These are phyloP conservation scores for Flammula alnicola DNA, from an alignment of 1,284 basidiomycete genomes.

Conservation along the genomic window DNA sequence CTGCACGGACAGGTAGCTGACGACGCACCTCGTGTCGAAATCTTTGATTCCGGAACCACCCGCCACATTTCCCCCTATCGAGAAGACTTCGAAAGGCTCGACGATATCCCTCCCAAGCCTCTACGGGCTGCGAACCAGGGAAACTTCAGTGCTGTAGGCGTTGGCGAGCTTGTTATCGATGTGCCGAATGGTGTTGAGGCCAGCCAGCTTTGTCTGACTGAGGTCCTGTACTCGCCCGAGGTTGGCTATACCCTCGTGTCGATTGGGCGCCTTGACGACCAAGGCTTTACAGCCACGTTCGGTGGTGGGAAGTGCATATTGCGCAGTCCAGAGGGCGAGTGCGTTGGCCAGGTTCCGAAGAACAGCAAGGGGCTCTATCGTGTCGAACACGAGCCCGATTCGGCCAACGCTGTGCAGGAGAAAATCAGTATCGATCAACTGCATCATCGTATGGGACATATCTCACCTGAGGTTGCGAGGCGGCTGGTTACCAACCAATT, in stretches of 20 bases:
- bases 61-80: slow-evolving; percentile 44
- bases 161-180: slow-evolving; percentile 38
- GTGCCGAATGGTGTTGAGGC: slow-evolving; percentile 35
- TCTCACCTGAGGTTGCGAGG: slow-evolving; percentile 29
- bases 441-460: slow-evolving; percentile 40
- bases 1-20: background rate
- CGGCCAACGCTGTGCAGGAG: slow-evolving; percentile 29
- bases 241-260: too few relatives aligned
- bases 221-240: too few relatives aligned
- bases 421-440: slow-evolving; percentile 34
- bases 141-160: slow-evolving; percentile 35
- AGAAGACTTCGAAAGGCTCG: slow-evolving; percentile 34
- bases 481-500: slow-evolving; percentile 32
- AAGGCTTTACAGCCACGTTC: slow-evolving; percentile 34
- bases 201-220: background rate
- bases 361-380: slow-evolving; percentile 28
- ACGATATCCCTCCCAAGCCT: slow-evolving; percentile 27
- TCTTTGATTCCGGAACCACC: slow-evolving; percentile 44
- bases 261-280: too few relatives aligned
- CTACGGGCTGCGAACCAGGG: slow-evolving; percentile 41
- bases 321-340: slow-evolving; percentile 14
- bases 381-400: slow-evolving; percentile 18
- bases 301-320: slow-evolving; percentile 33
- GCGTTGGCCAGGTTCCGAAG: slow-evolving; percentile 19
- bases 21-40: slow-evolving; percentile 21